Percentiles rank a stretch among this genome's conserved stretches.
Conservation (phyloP, 768 basidiomycete species). For the Boletus rufocinnamomeus region DNA sequence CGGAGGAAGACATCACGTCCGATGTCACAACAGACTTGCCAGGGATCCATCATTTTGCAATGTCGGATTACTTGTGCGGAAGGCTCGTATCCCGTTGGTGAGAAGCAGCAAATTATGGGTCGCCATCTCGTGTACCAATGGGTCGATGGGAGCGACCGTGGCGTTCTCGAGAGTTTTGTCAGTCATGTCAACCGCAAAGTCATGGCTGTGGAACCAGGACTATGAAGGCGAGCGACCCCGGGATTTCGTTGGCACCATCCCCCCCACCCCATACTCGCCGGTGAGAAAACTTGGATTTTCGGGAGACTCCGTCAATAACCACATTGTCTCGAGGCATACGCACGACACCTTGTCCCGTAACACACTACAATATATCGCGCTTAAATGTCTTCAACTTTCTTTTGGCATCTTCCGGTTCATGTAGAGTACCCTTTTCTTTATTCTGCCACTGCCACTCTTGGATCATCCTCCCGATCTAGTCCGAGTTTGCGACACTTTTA, state of each 20-base stretch:
- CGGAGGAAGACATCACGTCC: constrained; percentile 43
- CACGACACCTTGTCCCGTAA: neutral
- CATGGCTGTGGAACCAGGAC: neutral
- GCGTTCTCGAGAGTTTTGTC: constrained; percentile 65
- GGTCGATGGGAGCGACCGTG: constrained; percentile 59
- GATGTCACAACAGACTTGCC: neutral
- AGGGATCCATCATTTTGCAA: constrained; percentile 16
- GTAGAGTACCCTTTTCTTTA: too few species aligned
- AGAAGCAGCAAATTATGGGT: constrained; percentile 8
- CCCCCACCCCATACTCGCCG: too few species aligned
- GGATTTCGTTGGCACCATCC: too few species aligned
- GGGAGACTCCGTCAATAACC: neutral
- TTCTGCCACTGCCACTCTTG: too few species aligned
- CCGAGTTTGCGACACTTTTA: too few species aligned
- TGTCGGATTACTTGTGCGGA: constrained; percentile 30
- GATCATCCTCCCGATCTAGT: too few species aligned
- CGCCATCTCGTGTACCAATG: constrained; percentile 51
- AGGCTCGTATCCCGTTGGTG: constrained; percentile 15
- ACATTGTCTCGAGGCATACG: neutral
- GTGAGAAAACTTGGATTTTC: neutral
- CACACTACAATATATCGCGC: neutral
- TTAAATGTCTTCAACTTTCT: too few species aligned
- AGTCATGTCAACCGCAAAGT: constrained; percentile 64
- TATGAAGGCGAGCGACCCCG: neutral
- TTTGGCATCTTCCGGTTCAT: too few species aligned